Conservation (phyloP, 2,329 filamentous ascomycete genomes). For the Aspergillus sp. region DNA sequence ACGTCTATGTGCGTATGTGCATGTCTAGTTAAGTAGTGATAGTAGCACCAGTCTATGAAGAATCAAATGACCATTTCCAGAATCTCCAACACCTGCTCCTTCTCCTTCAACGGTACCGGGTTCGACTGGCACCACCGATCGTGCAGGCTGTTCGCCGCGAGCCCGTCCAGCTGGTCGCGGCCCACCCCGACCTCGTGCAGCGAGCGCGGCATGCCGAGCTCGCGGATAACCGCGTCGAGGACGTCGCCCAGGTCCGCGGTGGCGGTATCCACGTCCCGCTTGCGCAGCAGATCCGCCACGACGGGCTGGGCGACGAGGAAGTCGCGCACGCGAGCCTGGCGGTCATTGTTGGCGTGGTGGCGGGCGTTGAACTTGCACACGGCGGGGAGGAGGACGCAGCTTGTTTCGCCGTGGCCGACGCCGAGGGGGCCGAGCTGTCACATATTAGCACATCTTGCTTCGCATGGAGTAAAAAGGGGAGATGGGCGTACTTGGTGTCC, state of each 20-base stretch:
- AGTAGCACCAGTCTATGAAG: background rate
- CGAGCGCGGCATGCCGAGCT: conserved; percentile 54
- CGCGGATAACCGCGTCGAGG: conserved; percentile 50
- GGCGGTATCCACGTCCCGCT: conserved; percentile 24
- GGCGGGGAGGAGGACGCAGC: conserved; percentile 54
- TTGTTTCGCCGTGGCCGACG: conserved; percentile 60
- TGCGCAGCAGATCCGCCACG: conserved; percentile 36
- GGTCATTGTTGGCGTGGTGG: conserved; percentile 40
- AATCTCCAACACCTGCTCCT: conserved; percentile 52
- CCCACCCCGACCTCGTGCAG: conserved; percentile 52
- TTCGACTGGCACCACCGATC: conserved; percentile 53
- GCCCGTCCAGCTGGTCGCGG: conserved; percentile 44
- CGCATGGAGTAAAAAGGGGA: no score
- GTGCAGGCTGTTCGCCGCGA: conserved; percentile 51
- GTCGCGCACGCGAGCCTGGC: conserved; percentile 41
- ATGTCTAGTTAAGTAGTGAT: background rate
- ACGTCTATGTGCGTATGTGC: background rate
- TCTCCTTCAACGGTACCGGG: conserved; percentile 47
- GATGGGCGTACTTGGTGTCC: conserved; percentile 45
- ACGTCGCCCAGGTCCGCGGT: conserved; percentile 49
- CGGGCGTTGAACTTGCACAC: conserved; percentile 56
- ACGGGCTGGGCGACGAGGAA: conserved; percentile 40
- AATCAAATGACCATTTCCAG: conserved; percentile 39
- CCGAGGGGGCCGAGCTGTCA: conserved; percentile 50
- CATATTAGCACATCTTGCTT: no score